Evolutionary conservation across 768 basidiomycete genomes (phyloP).

Genomic region (Suillus tomentosus): DNA sequence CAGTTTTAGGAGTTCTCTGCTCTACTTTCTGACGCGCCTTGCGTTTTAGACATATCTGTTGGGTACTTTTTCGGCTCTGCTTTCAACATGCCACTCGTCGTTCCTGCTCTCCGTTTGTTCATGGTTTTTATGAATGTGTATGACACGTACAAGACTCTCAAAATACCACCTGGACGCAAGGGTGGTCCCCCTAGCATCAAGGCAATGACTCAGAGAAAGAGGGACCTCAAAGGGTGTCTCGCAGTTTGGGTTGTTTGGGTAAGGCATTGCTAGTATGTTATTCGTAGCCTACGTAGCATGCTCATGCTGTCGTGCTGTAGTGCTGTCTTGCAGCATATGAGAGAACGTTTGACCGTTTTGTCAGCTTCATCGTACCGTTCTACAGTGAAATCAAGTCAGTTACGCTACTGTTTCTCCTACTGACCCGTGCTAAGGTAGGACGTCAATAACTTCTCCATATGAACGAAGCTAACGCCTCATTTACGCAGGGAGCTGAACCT

Average conservation of each 20-base stretch:
- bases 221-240: constrained; percentile 83
- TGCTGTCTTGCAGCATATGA: constrained; percentile 72
- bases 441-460: constrained; percentile 8
- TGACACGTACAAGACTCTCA: constrained; percentile 83
- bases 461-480: constrained; percentile 14
- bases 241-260: constrained; percentile 90
- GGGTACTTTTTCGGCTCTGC: constrained; percentile 8
- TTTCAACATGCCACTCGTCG: constrained; percentile 63
- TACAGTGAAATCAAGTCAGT: constrained; percentile 82
- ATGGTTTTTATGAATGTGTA: constrained; percentile 81
- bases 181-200: constrained; percentile 64
- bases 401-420: constrained; percentile 68
- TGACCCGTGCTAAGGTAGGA: constrained; percentile 74
- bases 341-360: constrained; percentile 59
- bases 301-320: constrained; percentile 38
- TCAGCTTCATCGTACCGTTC: constrained; percentile 78
- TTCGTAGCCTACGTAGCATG: constrained; percentile 6
- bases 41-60: constrained; percentile 15
- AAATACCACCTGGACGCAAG: constrained; percentile 52
- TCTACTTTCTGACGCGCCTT: constrained; percentile 3
- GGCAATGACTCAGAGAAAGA: constrained; percentile 74
- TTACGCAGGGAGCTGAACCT: constrained; percentile 77
- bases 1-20: constrained; percentile 10
- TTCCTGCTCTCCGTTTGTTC: constrained; percentile 63
- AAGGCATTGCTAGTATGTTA: constrained; percentile 25